phyloP scores from a whole-genome alignment of 225 moss, liverwort and hornwort species.

The Sphagnum contortum region DNA sequence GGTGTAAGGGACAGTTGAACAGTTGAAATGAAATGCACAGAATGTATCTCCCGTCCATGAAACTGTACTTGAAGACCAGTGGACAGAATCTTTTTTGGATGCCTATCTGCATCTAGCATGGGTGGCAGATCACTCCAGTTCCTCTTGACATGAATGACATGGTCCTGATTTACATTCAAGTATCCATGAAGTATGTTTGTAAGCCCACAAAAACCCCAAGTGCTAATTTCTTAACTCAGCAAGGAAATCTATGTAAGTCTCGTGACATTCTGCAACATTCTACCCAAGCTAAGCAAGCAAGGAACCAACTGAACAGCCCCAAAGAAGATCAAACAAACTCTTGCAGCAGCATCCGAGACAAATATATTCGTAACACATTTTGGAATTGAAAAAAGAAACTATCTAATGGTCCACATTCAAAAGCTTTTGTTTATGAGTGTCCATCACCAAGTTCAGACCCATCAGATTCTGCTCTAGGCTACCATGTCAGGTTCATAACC shows the following conservation, averaged over 20 bases:
- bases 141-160: slow-evolving; percentile 61
- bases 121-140: slow-evolving; percentile 27
- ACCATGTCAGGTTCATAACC: too few species aligned
- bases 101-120: too few species aligned
- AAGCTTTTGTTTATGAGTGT: too few species aligned
- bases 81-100: slow-evolving; percentile 6
- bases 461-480: too few species aligned
- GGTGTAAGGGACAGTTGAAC: slow-evolving; percentile 5
- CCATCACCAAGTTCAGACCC: too few species aligned
- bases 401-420: too few species aligned
- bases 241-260: background rate
- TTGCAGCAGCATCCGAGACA: too few species aligned
- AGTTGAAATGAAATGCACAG: slow-evolving; percentile 53
- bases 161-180: slow-evolving; percentile 40
- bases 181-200: background rate
- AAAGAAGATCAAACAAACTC: too few species aligned
- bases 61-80: slow-evolving; percentile 77
- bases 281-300: too few species aligned
- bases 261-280: background rate
- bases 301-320: too few species aligned
- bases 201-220: background rate
- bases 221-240: background rate
- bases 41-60: slow-evolving; percentile 95
- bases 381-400: slow-evolving; percentile 7
- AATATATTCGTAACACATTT: background rate